Percentiles rank a stretch among this genome's conserved stretches.
phyloP scores from a whole-genome alignment of 2,329 filamentous ascomycete genomes.

The Phaeosphaeria sp. region DNA sequence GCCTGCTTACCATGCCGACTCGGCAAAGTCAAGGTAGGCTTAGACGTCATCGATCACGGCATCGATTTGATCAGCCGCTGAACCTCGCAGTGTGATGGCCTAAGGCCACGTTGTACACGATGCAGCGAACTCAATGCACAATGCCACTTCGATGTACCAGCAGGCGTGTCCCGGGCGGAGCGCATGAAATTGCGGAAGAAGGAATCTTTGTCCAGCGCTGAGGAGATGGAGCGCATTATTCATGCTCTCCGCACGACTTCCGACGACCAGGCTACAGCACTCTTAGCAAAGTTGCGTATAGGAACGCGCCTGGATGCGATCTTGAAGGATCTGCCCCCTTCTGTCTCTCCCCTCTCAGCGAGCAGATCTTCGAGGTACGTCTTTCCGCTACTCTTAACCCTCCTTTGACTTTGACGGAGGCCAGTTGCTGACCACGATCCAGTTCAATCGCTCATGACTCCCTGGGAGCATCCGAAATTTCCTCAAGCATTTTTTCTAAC shows the following conservation, averaged over 20 bases:
- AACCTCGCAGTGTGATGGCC: constrained; percentile 28
- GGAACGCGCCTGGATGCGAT: constrained; percentile 29
- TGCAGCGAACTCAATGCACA: constrained; percentile 24
- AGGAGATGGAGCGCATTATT: constrained; percentile 31
- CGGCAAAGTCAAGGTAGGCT: constrained; percentile 34
- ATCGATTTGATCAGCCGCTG: constrained; percentile 6
- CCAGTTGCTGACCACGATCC: neutral
- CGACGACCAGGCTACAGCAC: constrained; percentile 26
- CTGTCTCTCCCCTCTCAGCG: constrained; percentile 7
- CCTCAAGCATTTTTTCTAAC: constrained; percentile 8
- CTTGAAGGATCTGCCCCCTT: constrained; percentile 22
- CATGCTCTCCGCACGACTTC: constrained; percentile 24
- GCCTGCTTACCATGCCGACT: constrained; percentile 31
- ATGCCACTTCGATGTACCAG: constrained; percentile 34
- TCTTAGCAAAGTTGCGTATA: constrained; percentile 26
- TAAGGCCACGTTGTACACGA: constrained; percentile 27
- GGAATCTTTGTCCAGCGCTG: constrained; percentile 24
- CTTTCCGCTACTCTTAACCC: constrained; percentile 6
- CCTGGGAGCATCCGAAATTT: neutral
- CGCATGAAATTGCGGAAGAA: constrained; percentile 33
- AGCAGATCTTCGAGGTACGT: constrained; percentile 26
- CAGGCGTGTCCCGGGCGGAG: constrained; percentile 32
- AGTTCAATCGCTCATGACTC: constrained; percentile 29
- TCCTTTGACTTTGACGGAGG: constrained; percentile 14
- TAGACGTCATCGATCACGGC: neutral